Base-by-base conservation (phyloP, 352 stramenopile genomes). In the Globisporangium heterothallicum region DNA sequence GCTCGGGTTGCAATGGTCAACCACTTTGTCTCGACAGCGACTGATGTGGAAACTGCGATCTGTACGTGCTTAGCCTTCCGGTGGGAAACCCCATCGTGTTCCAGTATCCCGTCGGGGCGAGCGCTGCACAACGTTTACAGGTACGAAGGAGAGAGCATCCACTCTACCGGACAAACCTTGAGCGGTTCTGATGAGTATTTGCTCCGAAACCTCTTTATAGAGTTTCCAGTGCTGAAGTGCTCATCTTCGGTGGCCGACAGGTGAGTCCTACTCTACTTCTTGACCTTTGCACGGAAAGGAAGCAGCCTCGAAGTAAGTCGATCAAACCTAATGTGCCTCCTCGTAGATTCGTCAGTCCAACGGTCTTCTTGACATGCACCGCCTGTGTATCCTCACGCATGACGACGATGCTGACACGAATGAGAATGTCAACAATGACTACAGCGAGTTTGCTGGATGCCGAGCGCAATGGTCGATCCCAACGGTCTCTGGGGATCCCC, bases 181-280 rank as follows among this genome's bases (percentile, higher is more conserved):
- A 19, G 19, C 21, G 29, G 5, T 52, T 49, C 7, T 34, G 9
- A 42, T 18, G 12, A 21, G 18, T 53, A 13, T 44, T 7, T 40
- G 10, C 46, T 59, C 6, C 46, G 16, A 2, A 6, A 21, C 3
- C n/a, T n/a, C 16, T 48, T n/a, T 41, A 3, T 38, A 82, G 70
- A 36, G 50, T 81, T 9, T 78, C 67, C 0, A 59, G 51, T 9
- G 50, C 50, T 19, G 62, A 84, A 58, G 46, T 88, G 29, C 35
- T 88, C 25, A 66, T 88, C 51, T 91, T 79, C 55, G 77, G 77
- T 19, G 80, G 80, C 0, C 76, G 75, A 16, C 77, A 88, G 66
- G 80, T 87, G 30, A 6, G 18, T n/a, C 30, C 29, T 32, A 5
- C 18, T 53, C 22, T 38, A 16, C 4, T 6, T 1, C 42, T 41